Evolutionary conservation across 2,329 filamentous ascomycete species (phyloP), one percentile per base, ranked within the genome.

Genomic region (Diatrype stigma): DNA sequence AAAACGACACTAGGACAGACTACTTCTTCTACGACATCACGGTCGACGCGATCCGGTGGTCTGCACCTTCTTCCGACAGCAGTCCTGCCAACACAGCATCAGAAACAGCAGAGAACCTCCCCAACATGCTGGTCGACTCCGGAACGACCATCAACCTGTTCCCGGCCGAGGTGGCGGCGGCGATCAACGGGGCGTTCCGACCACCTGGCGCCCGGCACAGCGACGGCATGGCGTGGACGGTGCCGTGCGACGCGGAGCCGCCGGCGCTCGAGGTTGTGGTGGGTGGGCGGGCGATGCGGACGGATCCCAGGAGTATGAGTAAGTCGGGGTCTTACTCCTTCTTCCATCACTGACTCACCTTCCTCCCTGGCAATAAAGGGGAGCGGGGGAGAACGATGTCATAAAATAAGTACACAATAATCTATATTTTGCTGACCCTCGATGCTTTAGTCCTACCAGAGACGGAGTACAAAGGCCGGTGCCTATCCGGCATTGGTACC

Each of bases 131-230:
- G 35, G 62, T 67, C n/a, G 65, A 69, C 51, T 65, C 63, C 23
- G 67, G 65, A 30, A 67, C 65, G 1, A 67, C 63, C 2, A 58
- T 68, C 16, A 67, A 65, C 55, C 51, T 67, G 16, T 59, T 68
- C 32, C 64, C 66, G 3, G 51, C 49, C 11, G 53, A 64, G 11
- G 59, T 67, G 3, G 63, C 65, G 3, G 50, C 48, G 14, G 56
- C 58, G 26, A 67, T 69, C 57, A 67, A 66, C 55, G 51, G 46
- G n/a, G 57, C 62, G 6, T 68, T 58, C 53, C 40, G 38, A 1
- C 2, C 17, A 3, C 14, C 37, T 14, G 37, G 57, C 0, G 45
- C 56, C 34, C 54, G 57, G 30, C 49, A 58, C 26, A 59, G 58
- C 47, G 50, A 47, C n/a, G n/a, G n/a, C 34, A 56, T 55, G 37